Evolutionary conservation across 140 eudicot genomes (phyloP), one percentile per base, ranked within the genome.

Genomic region (Bidens hawaiensis): DNA sequence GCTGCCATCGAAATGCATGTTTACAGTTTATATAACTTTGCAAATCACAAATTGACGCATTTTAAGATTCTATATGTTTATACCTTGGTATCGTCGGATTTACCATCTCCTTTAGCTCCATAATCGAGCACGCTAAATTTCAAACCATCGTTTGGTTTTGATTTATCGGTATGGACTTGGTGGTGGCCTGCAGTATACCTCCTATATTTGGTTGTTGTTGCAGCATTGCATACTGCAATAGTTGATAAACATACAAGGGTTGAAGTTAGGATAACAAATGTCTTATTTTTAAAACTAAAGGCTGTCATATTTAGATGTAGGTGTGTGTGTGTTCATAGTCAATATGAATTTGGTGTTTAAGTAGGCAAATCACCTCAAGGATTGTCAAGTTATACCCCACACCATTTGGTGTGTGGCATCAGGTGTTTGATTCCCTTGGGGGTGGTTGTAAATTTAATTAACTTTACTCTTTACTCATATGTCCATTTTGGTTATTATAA

Each of bases 41-140:
- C 11, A 22, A 12, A 51, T 51, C 58, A 24, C 31, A 24, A 12
- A 48, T 50, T 17, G 9, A 22, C 16, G 31, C 28, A 6, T 10
- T 50, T 3, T 22, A 50, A 50, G 26, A 50, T 21, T 52, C 3
- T 28, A 7, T 15, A 7, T 55, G 58, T 27, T 76, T 66, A 30
- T 56, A 89, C 97, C 97, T 89, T 85, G 11, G 85, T 85, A 57
- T 89, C 97, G 70, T 85, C 97, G 1, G 77, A 65, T 22, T 8
- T 46, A 60, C 97, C 97, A 60, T 89, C 84, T 7, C 97, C 97
- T 77, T 82, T 82, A 51, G 97, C 97, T 41, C 97, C 97, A 78
- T 68, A 89, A 27, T 82, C 79, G 46, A 80, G 51, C 67, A 89
- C 97, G 64, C 73, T 73, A 67, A 65, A 67, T 45, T 10, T 53